Evolutionary conservation across 192 early-diverging fungal species (phyloP), one percentile per base, ranked within the genome.

Genomic region (Entomortierella lignicola): DNA sequence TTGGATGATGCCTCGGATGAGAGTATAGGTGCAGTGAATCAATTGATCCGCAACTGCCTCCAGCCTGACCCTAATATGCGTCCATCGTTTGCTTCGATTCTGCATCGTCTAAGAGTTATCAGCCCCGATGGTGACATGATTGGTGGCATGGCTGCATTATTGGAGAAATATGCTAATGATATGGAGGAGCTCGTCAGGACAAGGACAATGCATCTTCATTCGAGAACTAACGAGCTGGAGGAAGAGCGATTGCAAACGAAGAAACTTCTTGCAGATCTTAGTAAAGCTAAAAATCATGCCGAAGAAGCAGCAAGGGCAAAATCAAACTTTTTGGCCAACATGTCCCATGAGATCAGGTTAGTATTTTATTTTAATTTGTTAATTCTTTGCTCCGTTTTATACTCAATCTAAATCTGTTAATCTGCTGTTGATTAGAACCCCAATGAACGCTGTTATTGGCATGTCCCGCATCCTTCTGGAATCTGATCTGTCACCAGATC

Each of bases 371-470:
- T 50, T 58, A 50, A 52, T 53, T 51, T 53, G 52, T 53, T 53
- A 18, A 0, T 50, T 32, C n/a, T n/a, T n/a, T n/a, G n/a, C n/a
- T n/a, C n/a, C n/a, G n/a, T n/a, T n/a, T n/a, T n/a, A n/a, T n/a
- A n/a, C n/a, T n/a, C n/a, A n/a, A n/a, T n/a, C n/a, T n/a, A n/a
- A n/a, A n/a, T n/a, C n/a, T n/a, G n/a, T n/a, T n/a, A n/a, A n/a
- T n/a, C n/a, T n/a, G n/a, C n/a, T n/a, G n/a, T n/a, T n/a, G n/a
- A n/a, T 86, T 73, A 89, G 93, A 29, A 94, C 93, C 25, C 93
- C 92, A 8, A 89, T 95, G 83, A 92, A 91, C 65, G 92, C 89
- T 4, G 90, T 95, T 10, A 89, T 92, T 64, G 90, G 90, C 23
- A 89, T 92, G 87, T 88, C 89, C 2, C 77, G 85, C 21, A 68